phyloP scores from a whole-genome alignment of 2,329 filamentous ascomycete species.

The Curvularia sp. region DNA sequence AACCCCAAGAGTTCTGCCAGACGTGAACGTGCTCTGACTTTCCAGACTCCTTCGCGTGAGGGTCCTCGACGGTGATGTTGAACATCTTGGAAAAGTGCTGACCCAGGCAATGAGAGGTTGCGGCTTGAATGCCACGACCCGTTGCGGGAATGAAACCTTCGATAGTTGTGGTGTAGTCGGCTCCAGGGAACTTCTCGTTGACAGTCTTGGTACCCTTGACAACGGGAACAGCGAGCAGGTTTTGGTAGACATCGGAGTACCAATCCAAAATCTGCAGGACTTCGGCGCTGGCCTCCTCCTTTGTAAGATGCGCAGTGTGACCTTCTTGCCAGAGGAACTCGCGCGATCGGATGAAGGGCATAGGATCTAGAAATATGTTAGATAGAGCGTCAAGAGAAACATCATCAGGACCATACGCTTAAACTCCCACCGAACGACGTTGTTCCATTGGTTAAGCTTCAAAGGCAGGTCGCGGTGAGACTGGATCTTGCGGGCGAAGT shows the following conservation, averaged over 20 bases:
- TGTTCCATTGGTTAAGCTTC: slow-evolving; percentile 98
- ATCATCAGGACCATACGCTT: slow-evolving; percentile 62
- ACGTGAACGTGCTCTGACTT: slow-evolving; percentile 77
- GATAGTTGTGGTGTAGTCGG: slow-evolving; percentile 94
- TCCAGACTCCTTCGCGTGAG: slow-evolving; percentile 67
- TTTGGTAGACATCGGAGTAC: slow-evolving; percentile 90
- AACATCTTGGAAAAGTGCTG: slow-evolving; percentile 99
- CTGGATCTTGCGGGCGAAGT: slow-evolving; percentile 96
- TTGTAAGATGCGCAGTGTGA: slow-evolving; percentile 88
- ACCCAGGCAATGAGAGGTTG: slow-evolving; percentile 90
- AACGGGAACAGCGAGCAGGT: slow-evolving; percentile 92
- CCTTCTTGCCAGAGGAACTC: slow-evolving; percentile 99
- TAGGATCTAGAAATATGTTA: slow-evolving; percentile 51
- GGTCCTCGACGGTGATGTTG: slow-evolving; percentile 95
- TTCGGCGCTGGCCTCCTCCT: slow-evolving; percentile 80
- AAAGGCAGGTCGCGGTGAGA: slow-evolving; percentile 94
- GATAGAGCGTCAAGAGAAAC: neutral
- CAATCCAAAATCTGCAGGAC: slow-evolving; percentile 92
- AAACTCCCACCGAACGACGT: slow-evolving; percentile 93
- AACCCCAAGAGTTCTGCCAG: slow-evolving; percentile 99
- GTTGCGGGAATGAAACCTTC: slow-evolving; percentile 97
- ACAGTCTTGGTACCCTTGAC: slow-evolving; percentile 94
- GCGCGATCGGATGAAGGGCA: slow-evolving; percentile 80
- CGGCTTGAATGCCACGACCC: slow-evolving; percentile 94
- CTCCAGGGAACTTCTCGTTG: slow-evolving; percentile 97